These are phyloP conservation scores for Hordeum pubiflorum DNA, from an alignment of 202 grass and related monocot species.

Conservation along the genomic window DNA sequence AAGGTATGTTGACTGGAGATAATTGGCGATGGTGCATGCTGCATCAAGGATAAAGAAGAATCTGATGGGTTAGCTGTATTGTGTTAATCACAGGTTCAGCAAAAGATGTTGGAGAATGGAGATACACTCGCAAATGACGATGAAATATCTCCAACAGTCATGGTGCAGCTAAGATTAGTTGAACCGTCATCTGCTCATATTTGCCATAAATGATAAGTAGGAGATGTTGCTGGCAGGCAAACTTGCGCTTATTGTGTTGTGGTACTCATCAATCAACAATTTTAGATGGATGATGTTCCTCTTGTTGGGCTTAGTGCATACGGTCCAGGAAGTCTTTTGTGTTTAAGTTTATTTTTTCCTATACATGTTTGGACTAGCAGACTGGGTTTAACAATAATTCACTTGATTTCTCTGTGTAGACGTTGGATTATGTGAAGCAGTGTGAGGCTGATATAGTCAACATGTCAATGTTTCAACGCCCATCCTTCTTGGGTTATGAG, in stretches of 20 bases:
- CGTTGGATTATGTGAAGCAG: slow-evolving; percentile 70
- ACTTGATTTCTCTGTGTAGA: slow-evolving; percentile 28
- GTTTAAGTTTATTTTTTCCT: too few relatives aligned
- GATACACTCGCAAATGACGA: slow-evolving; percentile 40
- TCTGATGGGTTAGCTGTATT: slow-evolving; percentile 14
- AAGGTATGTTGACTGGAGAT: slow-evolving; percentile 35
- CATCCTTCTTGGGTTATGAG: slow-evolving; percentile 47
- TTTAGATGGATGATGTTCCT: too few relatives aligned
- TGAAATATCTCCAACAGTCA: slow-evolving; percentile 53
- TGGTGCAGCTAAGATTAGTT: slow-evolving; percentile 51
- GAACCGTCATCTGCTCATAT: neutral
- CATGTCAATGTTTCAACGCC: slow-evolving; percentile 59
- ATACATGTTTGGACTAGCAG: too few relatives aligned
- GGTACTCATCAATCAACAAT: too few relatives aligned
- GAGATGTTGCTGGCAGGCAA: too few relatives aligned
- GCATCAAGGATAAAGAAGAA: neutral
- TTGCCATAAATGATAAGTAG: neutral
- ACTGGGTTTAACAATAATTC: too few relatives aligned
- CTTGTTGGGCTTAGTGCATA: too few relatives aligned
- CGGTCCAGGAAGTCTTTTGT: too few relatives aligned
- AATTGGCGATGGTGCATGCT: too few relatives aligned
- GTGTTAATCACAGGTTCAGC: slow-evolving; percentile 52
- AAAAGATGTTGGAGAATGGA: slow-evolving; percentile 68
- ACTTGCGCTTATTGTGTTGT: too few relatives aligned
- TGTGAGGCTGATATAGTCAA: slow-evolving; percentile 75